Base-by-base conservation (phyloP, 2,329 filamentous ascomycete species). In the Aspergillus sp. region DNA sequence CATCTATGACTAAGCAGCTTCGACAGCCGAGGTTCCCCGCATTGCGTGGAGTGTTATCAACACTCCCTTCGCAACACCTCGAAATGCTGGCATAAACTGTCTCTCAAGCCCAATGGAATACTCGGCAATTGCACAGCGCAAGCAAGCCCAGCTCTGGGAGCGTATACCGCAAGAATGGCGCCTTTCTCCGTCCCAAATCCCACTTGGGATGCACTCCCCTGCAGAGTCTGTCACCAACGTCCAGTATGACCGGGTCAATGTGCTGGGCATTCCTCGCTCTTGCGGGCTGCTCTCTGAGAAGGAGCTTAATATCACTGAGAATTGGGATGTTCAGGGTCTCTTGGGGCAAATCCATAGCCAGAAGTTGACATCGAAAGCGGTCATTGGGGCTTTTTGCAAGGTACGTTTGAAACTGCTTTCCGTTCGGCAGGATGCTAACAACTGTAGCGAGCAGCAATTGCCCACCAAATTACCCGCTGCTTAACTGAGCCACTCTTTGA, bases 241-340 rank as follows among this genome's bases (percentile, higher is more conserved):
- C 41, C 57, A 62, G n/a, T 77, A 77, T 50, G 69, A 71, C 41
- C 61, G 69, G 34, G 67, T 75, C 31, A 73, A 79, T 55, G 77
- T 85, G 23, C 77, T 84, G 55, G 74, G 81, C 30, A 73, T 87
- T 9, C 85, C 85, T 3, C 76, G 79, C n/a, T 76, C 76, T 54
- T 84, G 84, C 66, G 84, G 84, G 0, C 69, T 88, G 6, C 74
- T 88, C 25, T 81, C 71, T 1, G n/a, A 72, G 0, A 69, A 78
- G 5, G 85, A 89, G 63, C 69, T 87, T 22, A 71, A 76, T 0
- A 86, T 88, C 53, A 88, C 86, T 0, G 84, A 87, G 64, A 68
- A 78, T 0, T 83, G 82, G 64, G 81, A 85, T 70, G 72, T 80
- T 1, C 68, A 72, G 2, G 73, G 71, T 1, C 68, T 83, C 5